A percentile compares a stretch with the other conserved stretches of the same genome.
Evolutionary conservation across 805 yeast genomes (phyloP).

Genomic region (Yarrowia alimentaria): DNA sequence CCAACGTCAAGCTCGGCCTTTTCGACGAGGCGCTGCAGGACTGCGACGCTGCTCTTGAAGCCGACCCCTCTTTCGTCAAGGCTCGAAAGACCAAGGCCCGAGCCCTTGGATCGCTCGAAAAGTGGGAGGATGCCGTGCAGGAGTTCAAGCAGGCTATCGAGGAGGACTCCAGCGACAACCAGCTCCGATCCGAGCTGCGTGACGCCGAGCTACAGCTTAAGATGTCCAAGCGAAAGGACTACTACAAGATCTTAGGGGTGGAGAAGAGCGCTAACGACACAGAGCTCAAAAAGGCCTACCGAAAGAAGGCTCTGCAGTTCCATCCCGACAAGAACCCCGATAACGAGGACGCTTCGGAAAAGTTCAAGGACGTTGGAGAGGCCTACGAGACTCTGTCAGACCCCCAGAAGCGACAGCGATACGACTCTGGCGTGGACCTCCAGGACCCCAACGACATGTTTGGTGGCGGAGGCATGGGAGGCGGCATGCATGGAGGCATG

Average conservation of each 20-base stretch:
- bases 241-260: slow-evolving; percentile 63
- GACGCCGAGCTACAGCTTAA: slow-evolving; percentile 46
- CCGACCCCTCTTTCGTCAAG: slow-evolving; percentile 70
- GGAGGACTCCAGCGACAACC: slow-evolving; percentile 40
- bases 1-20: slow-evolving; percentile 70
- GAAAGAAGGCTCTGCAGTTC: slow-evolving; percentile 65
- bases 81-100: slow-evolving; percentile 47
- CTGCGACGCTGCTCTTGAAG: slow-evolving; percentile 62
- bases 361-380: slow-evolving; percentile 83
- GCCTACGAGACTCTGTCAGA: slow-evolving; percentile 87
- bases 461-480: slow-evolving; percentile 67
- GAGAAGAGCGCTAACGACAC: slow-evolving; percentile 47
- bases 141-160: slow-evolving; percentile 43
- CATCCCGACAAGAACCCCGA: slow-evolving; percentile 81
- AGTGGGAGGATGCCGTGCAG: slow-evolving; percentile 43
- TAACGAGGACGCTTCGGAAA: slow-evolving; percentile 78
- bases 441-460: slow-evolving; percentile 38
- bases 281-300: slow-evolving; percentile 72
- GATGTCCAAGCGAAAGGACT: slow-evolving; percentile 47
- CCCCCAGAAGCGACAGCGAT: slow-evolving; percentile 79
- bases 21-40: slow-evolving; percentile 78
- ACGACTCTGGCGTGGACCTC: slow-evolving; percentile 84
- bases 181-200: slow-evolving; percentile 41
- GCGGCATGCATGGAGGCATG: slow-evolving; percentile 58
- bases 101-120: slow-evolving; percentile 42